Evolutionary conservation across 345 rosid species (phyloP).

Genomic region (Limnanthes douglasii): DNA sequence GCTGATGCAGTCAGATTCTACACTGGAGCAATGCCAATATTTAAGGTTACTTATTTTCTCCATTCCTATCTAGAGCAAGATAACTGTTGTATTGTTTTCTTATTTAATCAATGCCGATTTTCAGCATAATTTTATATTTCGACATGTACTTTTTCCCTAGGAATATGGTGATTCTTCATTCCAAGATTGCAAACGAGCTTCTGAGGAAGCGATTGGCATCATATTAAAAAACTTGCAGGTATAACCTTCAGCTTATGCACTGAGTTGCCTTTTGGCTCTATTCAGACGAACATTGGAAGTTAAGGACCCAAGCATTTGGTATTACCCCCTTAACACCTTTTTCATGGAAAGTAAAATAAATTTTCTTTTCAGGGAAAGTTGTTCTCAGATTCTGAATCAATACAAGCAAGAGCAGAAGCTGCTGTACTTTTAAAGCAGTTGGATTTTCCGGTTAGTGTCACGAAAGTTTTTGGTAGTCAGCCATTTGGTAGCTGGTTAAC

Average conservation of each 20-base stretch:
- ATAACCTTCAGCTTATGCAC: conserved; percentile 2
- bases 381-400: conserved; percentile 87
- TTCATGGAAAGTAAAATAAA: too few relatives aligned
- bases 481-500: too few relatives aligned
- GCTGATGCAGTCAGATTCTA: conserved; percentile 95
- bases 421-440: conserved; percentile 89
- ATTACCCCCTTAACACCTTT: too few relatives aligned
- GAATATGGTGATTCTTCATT: conserved; percentile 95
- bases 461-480: too few relatives aligned
- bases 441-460: conserved; percentile 88
- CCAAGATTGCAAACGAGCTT: conserved; percentile 91
- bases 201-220: conserved; percentile 74
- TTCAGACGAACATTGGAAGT: too few relatives aligned
- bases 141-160: conserved; percentile 21
- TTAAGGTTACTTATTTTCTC: conserved; percentile 35
- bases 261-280: conserved; percentile 9
- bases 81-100: conserved; percentile 6
- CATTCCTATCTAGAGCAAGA: not conserved
- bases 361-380: conserved; percentile 51
- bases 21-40: conserved; percentile 95
- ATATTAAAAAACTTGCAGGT: conserved; percentile 80
- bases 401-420: conserved; percentile 95
- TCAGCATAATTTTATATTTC: conserved; percentile 4
- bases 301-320: too few relatives aligned
- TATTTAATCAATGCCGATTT: not conserved